Evolutionary conservation across 371 early-diverging fungal genomes (phyloP).

Genomic region (Rhizopus sp.): DNA sequence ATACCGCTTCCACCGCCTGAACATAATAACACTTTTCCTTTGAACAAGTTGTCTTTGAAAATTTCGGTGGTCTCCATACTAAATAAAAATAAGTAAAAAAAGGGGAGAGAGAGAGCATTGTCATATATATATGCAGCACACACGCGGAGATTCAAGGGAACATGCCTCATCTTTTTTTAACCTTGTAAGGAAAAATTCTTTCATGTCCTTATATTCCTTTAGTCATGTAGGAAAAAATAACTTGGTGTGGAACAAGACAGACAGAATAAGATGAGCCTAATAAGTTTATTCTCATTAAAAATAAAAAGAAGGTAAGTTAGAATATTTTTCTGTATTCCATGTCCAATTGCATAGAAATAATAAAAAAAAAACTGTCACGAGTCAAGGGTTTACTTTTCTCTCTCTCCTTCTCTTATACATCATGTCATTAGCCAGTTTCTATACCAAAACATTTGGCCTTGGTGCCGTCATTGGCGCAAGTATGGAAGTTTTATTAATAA

Average conservation of each 20-base stretch:
- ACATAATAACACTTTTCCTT: constrained; percentile 48
- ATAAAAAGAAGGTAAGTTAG: not conserved
- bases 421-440: constrained; percentile 28
- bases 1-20: constrained; percentile 73
- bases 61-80: constrained; percentile 43
- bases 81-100: not conserved
- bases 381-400: not conserved
- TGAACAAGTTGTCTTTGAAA: constrained; percentile 45
- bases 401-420: not conserved
- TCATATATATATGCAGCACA: not conserved
- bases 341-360: not conserved
- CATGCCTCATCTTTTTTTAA: too few relatives aligned
- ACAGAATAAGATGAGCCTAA: not conserved
- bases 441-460: constrained; percentile 45
- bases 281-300: too few relatives aligned
- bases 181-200: not conserved
- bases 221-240: not conserved
- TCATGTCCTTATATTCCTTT: too few relatives aligned
- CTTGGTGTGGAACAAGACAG: too few relatives aligned
- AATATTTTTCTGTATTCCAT: too few relatives aligned
- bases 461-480: constrained; percentile 38
- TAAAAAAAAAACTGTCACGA: not conserved
- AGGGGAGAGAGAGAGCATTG: not conserved
- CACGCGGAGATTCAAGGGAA: not conserved
- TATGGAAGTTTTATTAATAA: constrained; percentile 46